phyloP scores from a whole-genome alignment of 2,329 filamentous ascomycete genomes.

The Fusarium sp. region DNA sequence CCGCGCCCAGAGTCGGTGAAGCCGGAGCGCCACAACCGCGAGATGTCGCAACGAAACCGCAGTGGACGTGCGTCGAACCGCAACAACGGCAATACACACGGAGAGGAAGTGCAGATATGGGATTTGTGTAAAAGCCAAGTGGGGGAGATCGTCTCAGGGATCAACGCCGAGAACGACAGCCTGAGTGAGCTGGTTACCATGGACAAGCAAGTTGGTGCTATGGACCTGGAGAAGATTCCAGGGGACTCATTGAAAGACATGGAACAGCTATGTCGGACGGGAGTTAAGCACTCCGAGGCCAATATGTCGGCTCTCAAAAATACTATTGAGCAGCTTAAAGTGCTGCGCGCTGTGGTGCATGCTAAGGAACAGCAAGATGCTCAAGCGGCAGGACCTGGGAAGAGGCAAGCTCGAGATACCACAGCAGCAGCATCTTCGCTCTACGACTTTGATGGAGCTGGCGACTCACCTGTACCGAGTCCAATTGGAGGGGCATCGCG shows the following conservation, averaged over 20 bases:
- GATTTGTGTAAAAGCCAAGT: conserved; percentile 57
- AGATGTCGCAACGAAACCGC: conserved; percentile 61
- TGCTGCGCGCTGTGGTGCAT: conserved; percentile 59
- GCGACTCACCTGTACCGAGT: conserved; percentile 62
- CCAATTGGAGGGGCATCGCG: conserved; percentile 55
- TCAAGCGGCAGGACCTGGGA: conserved; percentile 50
- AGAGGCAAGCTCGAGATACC: conserved; percentile 47
- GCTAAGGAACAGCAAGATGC: conserved; percentile 60
- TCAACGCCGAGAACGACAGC: conserved; percentile 60
- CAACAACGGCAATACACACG: conserved; percentile 59
- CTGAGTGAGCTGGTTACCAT: conserved; percentile 56
- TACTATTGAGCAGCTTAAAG: conserved; percentile 59
- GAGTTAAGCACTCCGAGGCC: conserved; percentile 58
- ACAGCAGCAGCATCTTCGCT: conserved; percentile 54
- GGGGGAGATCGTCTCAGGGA: conserved; percentile 55
- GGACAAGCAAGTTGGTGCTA: conserved; percentile 58
- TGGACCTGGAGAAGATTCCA: conserved; percentile 56
- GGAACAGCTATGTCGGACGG: conserved; percentile 59
- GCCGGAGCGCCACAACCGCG: conserved; percentile 41
- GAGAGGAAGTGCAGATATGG: conserved; percentile 61
- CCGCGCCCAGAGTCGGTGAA: conserved; percentile 45
- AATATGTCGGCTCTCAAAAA: conserved; percentile 55
- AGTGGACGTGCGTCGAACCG: conserved; percentile 61
- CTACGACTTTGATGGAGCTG: conserved; percentile 61
- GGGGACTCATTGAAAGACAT: conserved; percentile 57